phyloP scores from a whole-genome alignment of 352 stramenopile genomes.

The Globisporangium sylvaticum region DNA sequence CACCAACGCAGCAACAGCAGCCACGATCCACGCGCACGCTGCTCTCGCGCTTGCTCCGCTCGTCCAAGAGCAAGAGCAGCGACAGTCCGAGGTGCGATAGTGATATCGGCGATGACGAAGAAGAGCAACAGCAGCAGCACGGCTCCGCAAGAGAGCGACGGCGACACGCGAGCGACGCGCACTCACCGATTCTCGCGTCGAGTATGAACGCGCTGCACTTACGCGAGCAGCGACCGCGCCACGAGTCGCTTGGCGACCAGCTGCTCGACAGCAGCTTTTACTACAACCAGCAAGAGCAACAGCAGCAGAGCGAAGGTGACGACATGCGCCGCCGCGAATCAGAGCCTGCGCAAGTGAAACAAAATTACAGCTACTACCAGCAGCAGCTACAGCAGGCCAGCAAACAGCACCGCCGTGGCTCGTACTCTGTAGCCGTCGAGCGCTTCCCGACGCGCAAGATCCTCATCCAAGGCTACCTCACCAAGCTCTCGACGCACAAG shows the following conservation, averaged over 20 bases:
- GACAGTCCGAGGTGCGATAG: constrained; percentile 1
- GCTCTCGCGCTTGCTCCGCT: constrained; percentile 25
- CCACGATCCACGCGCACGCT: constrained; percentile 15
- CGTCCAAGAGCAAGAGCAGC: constrained; percentile 12
- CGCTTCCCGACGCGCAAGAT: constrained; percentile 16
- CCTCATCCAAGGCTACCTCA: constrained; percentile 49
- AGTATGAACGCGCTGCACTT: constrained; percentile 5
- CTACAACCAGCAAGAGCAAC: constrained; percentile 3
- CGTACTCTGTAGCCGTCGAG: not conserved
- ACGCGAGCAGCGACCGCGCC: not conserved
- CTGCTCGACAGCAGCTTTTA: constrained; percentile 3
- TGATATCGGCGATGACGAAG: not conserved
- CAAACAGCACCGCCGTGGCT: constrained; percentile 1
- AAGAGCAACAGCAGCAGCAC: not conserved
- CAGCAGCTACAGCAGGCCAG: not conserved
- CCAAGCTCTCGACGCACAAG: constrained; percentile 44
- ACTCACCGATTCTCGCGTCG: constrained; percentile 7
- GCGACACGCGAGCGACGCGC: not conserved
- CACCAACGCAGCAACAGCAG: constrained; percentile 4
- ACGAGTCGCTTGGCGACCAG: not conserved
- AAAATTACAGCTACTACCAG: not conserved
- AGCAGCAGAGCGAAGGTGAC: not conserved
- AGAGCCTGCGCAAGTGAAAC: not conserved
- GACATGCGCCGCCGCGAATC: constrained; percentile 2
- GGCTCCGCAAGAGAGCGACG: not conserved